A percentile compares a stretch with the other conserved stretches of the same genome.
Evolutionary conservation across 768 basidiomycete genomes (phyloP).

Genomic region (Pulveroboletus frians): DNA sequence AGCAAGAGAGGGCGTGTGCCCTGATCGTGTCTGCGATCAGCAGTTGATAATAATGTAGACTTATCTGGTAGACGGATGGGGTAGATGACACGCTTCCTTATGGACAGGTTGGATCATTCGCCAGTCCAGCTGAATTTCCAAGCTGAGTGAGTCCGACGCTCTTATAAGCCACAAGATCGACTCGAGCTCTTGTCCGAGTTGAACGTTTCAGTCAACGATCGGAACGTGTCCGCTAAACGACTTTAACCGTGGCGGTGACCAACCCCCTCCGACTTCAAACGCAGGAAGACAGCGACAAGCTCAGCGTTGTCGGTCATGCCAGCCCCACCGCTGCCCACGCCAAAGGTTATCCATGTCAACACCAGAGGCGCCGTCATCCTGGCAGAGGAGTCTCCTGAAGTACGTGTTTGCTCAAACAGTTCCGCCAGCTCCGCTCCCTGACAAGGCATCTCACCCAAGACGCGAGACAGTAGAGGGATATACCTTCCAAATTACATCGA

Average conservation of each 20-base stretch:
- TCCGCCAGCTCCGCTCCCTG: constrained; percentile 7
- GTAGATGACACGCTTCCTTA: constrained; percentile 8
- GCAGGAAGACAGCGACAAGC: constrained; percentile 9
- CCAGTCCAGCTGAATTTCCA: not conserved
- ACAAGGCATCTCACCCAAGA: constrained; percentile 41
- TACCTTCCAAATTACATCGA: constrained; percentile 98
- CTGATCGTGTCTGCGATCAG: constrained; percentile 89
- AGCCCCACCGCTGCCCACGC: constrained; percentile 66
- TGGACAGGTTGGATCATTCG: not conserved
- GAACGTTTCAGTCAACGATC: not conserved
- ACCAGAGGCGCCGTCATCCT: constrained; percentile 92
- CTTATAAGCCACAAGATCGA: not conserved
- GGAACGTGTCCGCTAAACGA: constrained; percentile 7
- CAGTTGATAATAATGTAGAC: constrained; percentile 35
- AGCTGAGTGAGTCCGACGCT: constrained; percentile 8
- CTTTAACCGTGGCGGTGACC: constrained; percentile 12
- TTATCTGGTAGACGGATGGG: constrained; percentile 1
- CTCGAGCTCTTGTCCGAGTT: not conserved
- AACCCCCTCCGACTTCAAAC: constrained; percentile 13
- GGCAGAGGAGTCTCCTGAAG: constrained; percentile 91
- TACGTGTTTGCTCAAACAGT: constrained; percentile 33
- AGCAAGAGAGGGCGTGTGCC: constrained; percentile 79
- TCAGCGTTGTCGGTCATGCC: constrained; percentile 32
- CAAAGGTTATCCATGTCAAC: constrained; percentile 89
- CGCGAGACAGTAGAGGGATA: constrained; percentile 90